A percentile compares a stretch with the other conserved stretches of the same genome.
Conservation (phyloP, 192 early-diverging fungal genomes). For the Jimgerdemannia lactiflua region DNA sequence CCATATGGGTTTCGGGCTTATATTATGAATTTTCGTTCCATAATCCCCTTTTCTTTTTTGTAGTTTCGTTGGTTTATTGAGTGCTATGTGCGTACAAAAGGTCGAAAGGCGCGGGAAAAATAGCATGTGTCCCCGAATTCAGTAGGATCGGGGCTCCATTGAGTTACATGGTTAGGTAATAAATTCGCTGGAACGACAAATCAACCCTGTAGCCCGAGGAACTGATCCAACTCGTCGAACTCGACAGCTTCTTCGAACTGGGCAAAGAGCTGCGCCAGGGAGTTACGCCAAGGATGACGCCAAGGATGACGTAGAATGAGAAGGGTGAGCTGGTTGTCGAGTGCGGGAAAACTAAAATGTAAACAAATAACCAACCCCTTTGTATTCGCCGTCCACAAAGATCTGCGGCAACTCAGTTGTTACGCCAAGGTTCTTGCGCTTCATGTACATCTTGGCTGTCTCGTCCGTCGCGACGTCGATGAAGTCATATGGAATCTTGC, state of each 20-base stretch:
- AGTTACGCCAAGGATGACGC: neutral
- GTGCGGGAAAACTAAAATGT: neutral
- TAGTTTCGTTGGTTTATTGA: too few relatives aligned
- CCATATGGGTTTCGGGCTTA: too few relatives aligned
- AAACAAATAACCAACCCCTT: constrained; percentile 20
- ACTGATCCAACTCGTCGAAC: neutral
- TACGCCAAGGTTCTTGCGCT: constrained; percentile 42
- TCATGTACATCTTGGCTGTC: constrained; percentile 44
- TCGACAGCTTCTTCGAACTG: neutral
- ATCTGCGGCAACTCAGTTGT: constrained; percentile 45
- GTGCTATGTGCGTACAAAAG: too few relatives aligned
- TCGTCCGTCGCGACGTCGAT: constrained; percentile 48
- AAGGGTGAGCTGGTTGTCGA: neutral
- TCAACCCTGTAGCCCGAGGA: neutral
- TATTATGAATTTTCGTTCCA: too few relatives aligned
- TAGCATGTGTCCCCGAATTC: too few relatives aligned
- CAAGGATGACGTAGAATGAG: neutral
- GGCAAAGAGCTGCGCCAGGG: neutral
- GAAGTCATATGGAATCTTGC: constrained; percentile 50
- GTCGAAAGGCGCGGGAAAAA: too few relatives aligned
- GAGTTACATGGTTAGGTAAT: neutral
- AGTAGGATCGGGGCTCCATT: neutral
- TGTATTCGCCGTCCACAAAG: constrained; percentile 46
- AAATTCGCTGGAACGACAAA: neutral
- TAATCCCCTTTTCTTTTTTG: too few relatives aligned